Evolutionary conservation across 1,139 yeast species (phyloP).

Genomic region (Pichia kudriavzevii): DNA sequence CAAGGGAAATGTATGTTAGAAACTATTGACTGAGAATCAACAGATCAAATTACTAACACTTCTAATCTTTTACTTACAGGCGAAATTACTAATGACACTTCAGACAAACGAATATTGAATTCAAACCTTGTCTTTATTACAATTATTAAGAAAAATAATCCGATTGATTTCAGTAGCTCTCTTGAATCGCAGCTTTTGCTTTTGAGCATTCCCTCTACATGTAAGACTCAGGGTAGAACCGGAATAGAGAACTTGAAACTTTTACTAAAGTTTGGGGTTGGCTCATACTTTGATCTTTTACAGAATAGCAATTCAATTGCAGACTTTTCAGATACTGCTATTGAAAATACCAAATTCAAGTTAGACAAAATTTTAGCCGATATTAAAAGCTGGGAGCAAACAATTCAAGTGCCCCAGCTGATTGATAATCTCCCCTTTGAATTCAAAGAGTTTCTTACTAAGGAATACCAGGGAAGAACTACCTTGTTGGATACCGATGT

Average conservation of each 20-base stretch:
- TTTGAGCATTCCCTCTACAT: too few species aligned
- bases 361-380: constrained; percentile 64
- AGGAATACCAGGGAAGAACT: too few species aligned
- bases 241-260: constrained; percentile 45
- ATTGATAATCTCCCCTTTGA: constrained; percentile 45
- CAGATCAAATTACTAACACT: too few species aligned
- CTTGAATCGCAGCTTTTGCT: too few species aligned
- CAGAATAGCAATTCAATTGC: constrained; percentile 9
- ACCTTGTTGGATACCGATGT: too few species aligned
- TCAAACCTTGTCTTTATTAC: constrained; percentile 4
- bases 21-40: too few species aligned
- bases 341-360: constrained; percentile 48
- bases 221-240: too few species aligned
- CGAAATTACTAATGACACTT: not conserved
- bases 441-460: constrained; percentile 37
- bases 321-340: constrained; percentile 27
- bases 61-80: not conserved
- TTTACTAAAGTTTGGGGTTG: constrained; percentile 47
- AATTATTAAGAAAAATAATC: constrained; percentile 8
- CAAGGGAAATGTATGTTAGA: too few species aligned
- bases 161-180: too few species aligned
- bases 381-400: constrained; percentile 60
- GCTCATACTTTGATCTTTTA: constrained; percentile 42
- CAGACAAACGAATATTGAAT: not conserved
- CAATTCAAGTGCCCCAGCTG: constrained; percentile 63